phyloP scores from a whole-genome alignment of 352 stramenopile species.

The Globisporangium spiculum region DNA sequence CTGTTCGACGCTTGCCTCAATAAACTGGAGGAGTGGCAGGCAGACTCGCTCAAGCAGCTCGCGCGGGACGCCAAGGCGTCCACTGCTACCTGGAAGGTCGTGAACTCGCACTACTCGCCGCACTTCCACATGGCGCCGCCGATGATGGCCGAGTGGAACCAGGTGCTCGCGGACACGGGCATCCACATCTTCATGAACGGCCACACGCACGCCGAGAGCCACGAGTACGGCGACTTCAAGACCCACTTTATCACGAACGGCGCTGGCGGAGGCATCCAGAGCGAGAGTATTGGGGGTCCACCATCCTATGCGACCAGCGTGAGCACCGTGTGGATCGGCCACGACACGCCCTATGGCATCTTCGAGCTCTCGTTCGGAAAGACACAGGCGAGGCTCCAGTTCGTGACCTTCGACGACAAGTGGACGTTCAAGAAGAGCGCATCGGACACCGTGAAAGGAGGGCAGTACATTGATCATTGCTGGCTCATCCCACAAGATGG shows the following conservation, averaged over 20 bases:
- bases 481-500: constrained; percentile 69
- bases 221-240: constrained; percentile 64
- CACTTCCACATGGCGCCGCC: constrained; percentile 67
- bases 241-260: constrained; percentile 78
- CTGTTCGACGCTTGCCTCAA: constrained; percentile 63
- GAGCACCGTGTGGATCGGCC: constrained; percentile 48
- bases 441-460: constrained; percentile 43
- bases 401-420: constrained; percentile 63
- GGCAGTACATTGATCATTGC: constrained; percentile 49
- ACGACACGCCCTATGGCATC: constrained; percentile 62
- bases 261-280: constrained; percentile 67
- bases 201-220: constrained; percentile 72
- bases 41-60: constrained; percentile 59
- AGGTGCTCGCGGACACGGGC: constrained; percentile 38
- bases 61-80: constrained; percentile 44
- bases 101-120: constrained; percentile 77
- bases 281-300: constrained; percentile 58
- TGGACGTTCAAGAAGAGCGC: constrained; percentile 51
- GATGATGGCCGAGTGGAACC: constrained; percentile 69
- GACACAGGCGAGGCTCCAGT: constrained; percentile 56
- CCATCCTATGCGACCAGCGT: constrained; percentile 44
- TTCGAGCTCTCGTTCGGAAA: constrained; percentile 66
- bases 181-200: constrained; percentile 71
- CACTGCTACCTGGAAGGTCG: constrained; percentile 65
- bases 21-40: constrained; percentile 55